Evolutionary conservation across 441 rosid genomes (phyloP).

Genomic region (Adansonia rubrostipa): DNA sequence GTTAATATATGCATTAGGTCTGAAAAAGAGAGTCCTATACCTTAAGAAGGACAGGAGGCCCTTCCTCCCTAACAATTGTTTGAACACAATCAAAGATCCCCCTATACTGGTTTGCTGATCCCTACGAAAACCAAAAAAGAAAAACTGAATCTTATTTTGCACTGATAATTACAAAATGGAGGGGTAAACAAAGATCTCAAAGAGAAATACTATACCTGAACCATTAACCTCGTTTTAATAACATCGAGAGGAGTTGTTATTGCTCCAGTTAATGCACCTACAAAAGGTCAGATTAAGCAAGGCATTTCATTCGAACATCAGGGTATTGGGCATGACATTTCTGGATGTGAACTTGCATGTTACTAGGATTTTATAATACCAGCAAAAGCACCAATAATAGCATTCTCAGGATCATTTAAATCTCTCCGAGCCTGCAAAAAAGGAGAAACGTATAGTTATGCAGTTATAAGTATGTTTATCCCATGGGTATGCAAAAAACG

Average conservation of each 20-base stretch:
- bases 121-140: constrained; percentile 41
- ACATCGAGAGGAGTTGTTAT: constrained; percentile 98
- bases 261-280: constrained; percentile 96
- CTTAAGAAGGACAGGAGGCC: constrained; percentile 85
- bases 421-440: constrained; percentile 74
- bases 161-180: constrained; percentile 15
- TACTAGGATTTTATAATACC: constrained; percentile 46
- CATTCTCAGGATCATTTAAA: constrained; percentile 89
- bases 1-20: neutral
- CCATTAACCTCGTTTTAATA: constrained; percentile 92
- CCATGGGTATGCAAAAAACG: too few species aligned
- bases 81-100: constrained; percentile 87
- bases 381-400: constrained; percentile 85
- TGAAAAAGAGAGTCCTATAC: constrained; percentile 33
- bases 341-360: neutral
- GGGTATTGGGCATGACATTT: too few species aligned
- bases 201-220: constrained; percentile 60
- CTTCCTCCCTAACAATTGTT: constrained; percentile 82
- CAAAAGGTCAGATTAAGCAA: constrained; percentile 1
- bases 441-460: neutral
- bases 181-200: neutral
- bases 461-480: neutral
- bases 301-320: constrained; percentile 1
- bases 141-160: neutral
- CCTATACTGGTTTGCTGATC: constrained; percentile 77